Percentiles rank a stretch among this genome's conserved stretches.
Evolutionary conservation across 2,329 filamentous ascomycete species (phyloP).

Genomic region (Neonectria magnoliae): DNA sequence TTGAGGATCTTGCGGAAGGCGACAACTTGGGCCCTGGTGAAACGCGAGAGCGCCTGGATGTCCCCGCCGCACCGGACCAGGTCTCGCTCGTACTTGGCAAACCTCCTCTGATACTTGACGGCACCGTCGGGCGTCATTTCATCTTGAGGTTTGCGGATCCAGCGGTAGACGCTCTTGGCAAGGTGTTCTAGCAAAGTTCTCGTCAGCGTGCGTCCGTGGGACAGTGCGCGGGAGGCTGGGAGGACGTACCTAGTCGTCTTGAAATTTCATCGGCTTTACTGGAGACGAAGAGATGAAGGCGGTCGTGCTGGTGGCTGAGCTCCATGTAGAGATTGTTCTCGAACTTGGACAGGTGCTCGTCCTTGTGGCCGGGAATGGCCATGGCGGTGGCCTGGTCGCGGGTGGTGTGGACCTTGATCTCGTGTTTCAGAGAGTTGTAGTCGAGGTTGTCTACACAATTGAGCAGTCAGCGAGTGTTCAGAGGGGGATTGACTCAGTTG

Average conservation of each 20-base stretch:
- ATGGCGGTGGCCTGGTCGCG: constrained; percentile 75
- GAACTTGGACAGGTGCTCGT: constrained; percentile 68
- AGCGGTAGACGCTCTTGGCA: constrained; percentile 57
- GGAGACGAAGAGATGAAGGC: constrained; percentile 79
- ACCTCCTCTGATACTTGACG: constrained; percentile 60
- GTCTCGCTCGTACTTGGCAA: constrained; percentile 64
- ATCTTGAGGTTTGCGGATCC: constrained; percentile 52
- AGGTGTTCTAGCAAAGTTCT: constrained; percentile 55
- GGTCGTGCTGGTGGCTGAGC: constrained; percentile 78
- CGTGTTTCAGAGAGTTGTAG: constrained; percentile 86
- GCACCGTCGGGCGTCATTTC: constrained; percentile 46
- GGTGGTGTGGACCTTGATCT: constrained; percentile 84
- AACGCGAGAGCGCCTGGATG: constrained; percentile 74
- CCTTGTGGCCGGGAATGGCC: constrained; percentile 77
- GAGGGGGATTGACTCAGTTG: neutral
- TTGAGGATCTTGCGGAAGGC: constrained; percentile 87
- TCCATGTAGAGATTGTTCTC: constrained; percentile 77
- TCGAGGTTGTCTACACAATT: constrained; percentile 77
- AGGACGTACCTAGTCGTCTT: constrained; percentile 69
- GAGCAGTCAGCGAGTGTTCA: constrained; percentile 11
- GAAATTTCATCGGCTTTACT: constrained; percentile 84
- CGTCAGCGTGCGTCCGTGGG: constrained; percentile 37
- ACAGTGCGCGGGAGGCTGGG: constrained; percentile 15
- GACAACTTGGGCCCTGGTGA: constrained; percentile 76
- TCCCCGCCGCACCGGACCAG: constrained; percentile 73